Evolutionary conservation across 2,329 filamentous ascomycete genomes (phyloP).

Genomic region (Nannizzia gypsea): DNA sequence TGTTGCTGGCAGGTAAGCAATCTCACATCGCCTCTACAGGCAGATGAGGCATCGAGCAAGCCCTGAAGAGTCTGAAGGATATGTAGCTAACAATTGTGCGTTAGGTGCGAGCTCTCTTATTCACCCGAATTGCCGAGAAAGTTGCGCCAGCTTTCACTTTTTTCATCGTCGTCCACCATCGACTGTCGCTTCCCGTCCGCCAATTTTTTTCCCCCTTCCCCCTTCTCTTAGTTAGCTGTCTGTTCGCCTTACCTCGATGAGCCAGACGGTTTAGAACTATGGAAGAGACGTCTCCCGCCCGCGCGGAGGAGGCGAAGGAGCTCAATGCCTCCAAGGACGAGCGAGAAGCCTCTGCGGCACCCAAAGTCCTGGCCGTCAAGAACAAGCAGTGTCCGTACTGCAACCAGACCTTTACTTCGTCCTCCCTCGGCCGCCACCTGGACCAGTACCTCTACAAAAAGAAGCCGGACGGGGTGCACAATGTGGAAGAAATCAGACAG

Average conservation of each 20-base stretch:
- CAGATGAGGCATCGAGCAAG: neutral
- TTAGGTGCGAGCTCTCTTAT: neutral
- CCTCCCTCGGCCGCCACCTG: constrained; percentile 81
- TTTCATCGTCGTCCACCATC: neutral
- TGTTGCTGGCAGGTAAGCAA: neutral
- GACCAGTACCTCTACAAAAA: constrained; percentile 90
- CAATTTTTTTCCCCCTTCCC: neutral
- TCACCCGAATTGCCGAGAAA: neutral
- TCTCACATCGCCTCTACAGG: neutral
- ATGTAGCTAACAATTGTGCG: neutral
- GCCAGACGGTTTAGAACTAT: neutral
- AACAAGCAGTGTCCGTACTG: constrained; percentile 86
- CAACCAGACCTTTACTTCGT: constrained; percentile 80
- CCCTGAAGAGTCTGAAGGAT: neutral
- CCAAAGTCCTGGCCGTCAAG: constrained; percentile 49
- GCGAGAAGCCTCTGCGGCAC: constrained; percentile 3
- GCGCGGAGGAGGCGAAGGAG: constrained; percentile 8
- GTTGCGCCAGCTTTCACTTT: neutral
- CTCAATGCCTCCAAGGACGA: constrained; percentile 5
- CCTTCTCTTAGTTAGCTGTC: neutral
- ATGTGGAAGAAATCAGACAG: constrained; percentile 78
- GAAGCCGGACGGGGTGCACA: constrained; percentile 84
- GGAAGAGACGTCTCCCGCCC: constrained; percentile 10
- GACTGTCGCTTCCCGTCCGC: no score
- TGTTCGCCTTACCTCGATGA: neutral